These are phyloP conservation scores for Hymenoscyphus occultus DNA, from an alignment of 2,329 filamentous ascomycete species.

Conservation along the genomic window DNA sequence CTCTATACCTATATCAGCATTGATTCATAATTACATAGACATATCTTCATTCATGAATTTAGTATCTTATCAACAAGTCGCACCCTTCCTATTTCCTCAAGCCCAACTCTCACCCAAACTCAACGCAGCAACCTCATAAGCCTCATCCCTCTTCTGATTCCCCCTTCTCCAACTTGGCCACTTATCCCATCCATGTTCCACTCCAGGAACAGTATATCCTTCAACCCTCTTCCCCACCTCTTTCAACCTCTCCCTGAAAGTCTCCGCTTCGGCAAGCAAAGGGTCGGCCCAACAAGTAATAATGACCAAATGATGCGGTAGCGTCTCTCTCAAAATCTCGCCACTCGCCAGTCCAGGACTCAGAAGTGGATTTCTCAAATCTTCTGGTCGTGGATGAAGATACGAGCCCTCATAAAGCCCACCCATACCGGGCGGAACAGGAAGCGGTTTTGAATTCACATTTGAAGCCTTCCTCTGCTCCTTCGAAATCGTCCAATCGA, in stretches of 20 bases:
- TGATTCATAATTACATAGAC: no score
- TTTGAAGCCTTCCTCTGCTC: slow-evolving; percentile 14
- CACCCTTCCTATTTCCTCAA: not conserved
- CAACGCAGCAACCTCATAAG: slow-evolving; percentile 21
- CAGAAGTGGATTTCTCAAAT: slow-evolving; percentile 18
- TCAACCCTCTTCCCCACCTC: slow-evolving; percentile 26
- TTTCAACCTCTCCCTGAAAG: slow-evolving; percentile 24
- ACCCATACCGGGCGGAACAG: slow-evolving; percentile 15
- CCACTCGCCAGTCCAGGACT: slow-evolving; percentile 24
- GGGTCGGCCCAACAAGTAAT: slow-evolving; percentile 29
- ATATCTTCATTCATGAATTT: no score
- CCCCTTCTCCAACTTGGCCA: slow-evolving; percentile 19
- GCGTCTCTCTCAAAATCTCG: slow-evolving; percentile 19
- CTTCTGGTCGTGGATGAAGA: slow-evolving; percentile 11
- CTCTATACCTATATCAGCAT: no score
- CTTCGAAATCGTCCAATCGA: slow-evolving; percentile 16
- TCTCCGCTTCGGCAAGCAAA: slow-evolving; percentile 25
- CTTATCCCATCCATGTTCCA: slow-evolving; percentile 31
- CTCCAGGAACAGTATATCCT: slow-evolving; percentile 23
- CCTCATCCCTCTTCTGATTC: slow-evolving; percentile 22
- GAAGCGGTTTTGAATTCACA: slow-evolving; percentile 13
- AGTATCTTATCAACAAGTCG: no score
- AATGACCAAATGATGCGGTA: slow-evolving; percentile 25
- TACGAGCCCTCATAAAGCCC: slow-evolving; percentile 23
- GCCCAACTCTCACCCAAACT: slow-evolving; percentile 21